Evolutionary conservation across 1,284 basidiomycete genomes (phyloP), one percentile per base, ranked within the genome.

Genomic region (Sporisorium sorghi): DNA sequence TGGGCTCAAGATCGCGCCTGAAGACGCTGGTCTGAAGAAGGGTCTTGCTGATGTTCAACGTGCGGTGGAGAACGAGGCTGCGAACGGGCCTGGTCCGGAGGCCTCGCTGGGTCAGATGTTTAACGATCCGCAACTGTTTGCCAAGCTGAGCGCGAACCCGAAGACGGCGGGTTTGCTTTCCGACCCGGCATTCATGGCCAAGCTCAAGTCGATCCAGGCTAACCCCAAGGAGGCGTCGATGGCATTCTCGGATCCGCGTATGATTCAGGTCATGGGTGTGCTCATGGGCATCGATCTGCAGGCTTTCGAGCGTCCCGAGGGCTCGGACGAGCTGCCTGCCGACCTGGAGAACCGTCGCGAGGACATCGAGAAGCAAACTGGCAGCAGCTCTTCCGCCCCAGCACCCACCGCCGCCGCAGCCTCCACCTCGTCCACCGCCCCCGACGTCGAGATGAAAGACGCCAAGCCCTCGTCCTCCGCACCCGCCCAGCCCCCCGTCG

Each of bases 261-360:
- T 97, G 93, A 92, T 97, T 74, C 85, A 85, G 79, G 94, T 94
- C 21, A 88, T 97, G 66, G 95, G 95, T 70, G 95, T 90, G 11
- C 88, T 94, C 66, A 94, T 97, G 92, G 94, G 94, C 50, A 89
- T 98, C 77, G 94, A 98, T 85, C 89, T 98, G 85, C 90, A 93
- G 85, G 93, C 91, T 53, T 93, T 93, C 85, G 88, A 90, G 63
- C 88, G 94, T 61, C 91, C 92, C 26, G 92, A 93, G 86, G 93
- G 93, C 42, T 93, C 92, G 9, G 88, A 91, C 64, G 92, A 93
- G 63, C 86, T 91, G 55, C 92, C 92, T 6, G 88, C 90, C 4
- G 91, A 90, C 46, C 81, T 89, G 60, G 70, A 77, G 35, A 53
- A 58, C 46, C 61, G 68, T 21, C 58, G 74, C 5, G 76, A 78